phyloP scores from a whole-genome alignment of 495 filamentous ascomycete genomes.

The Tuber microsphaerosporum region DNA sequence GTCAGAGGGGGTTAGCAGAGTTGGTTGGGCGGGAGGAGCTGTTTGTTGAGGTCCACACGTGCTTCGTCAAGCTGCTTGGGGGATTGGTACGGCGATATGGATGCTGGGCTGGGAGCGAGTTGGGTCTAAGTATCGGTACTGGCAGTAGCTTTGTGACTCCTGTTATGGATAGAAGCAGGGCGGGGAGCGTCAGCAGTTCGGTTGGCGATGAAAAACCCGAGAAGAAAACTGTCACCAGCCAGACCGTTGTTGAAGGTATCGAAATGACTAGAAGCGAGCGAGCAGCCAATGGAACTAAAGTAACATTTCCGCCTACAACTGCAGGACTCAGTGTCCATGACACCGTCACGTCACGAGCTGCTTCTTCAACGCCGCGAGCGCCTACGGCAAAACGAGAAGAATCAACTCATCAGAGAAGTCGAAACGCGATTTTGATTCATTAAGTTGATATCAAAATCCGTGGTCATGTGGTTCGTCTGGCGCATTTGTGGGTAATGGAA shows the following conservation, averaged over 20 bases:
- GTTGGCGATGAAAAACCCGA: conserved; percentile 33
- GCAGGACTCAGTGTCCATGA: conserved; percentile 24
- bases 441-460: conserved; percentile 18
- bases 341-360: conserved; percentile 16
- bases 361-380: conserved; percentile 8
- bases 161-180: conserved; percentile 30
- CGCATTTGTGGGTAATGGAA: conserved; percentile 15
- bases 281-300: conserved; percentile 18
- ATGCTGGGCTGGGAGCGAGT: conserved; percentile 33
- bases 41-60: conserved; percentile 76
- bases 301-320: conserved; percentile 17
- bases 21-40: conserved; percentile 79
- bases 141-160: conserved; percentile 31
- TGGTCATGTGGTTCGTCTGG: conserved; percentile 9
- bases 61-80: conserved; percentile 67
- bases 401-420: conserved; percentile 20
- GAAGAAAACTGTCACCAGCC: conserved; percentile 19
- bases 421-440: conserved; percentile 30
- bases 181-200: conserved; percentile 36
- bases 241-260: conserved; percentile 23
- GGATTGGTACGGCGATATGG: conserved; percentile 50
- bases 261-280: conserved; percentile 16
- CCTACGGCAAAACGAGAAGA: conserved; percentile 10
- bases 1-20: conserved; percentile 65
- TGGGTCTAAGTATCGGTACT: conserved; percentile 24